Percentiles rank a stretch among this genome's conserved stretches.
These are phyloP conservation scores for Cerioporus squamosus DNA, from an alignment of 1,284 basidiomycete species.

Conservation along the genomic window DNA sequence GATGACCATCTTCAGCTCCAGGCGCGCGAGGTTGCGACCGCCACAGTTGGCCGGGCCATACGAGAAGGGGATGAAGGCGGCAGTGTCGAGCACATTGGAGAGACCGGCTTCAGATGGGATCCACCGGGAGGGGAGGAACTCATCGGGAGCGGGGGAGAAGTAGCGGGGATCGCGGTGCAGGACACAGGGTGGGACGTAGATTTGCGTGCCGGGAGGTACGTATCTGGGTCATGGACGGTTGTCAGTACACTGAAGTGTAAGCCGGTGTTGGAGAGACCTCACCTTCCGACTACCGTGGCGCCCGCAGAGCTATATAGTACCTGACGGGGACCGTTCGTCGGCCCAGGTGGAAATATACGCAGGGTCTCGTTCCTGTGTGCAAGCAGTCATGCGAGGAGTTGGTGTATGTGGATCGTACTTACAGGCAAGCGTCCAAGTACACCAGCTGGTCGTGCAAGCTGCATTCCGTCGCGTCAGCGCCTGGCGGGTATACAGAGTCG, in stretches of 20 bases:
- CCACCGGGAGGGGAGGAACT: conserved; percentile 36
- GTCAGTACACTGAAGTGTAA: no score
- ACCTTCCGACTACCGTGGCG: conserved; percentile 13
- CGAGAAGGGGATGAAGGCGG: conserved; percentile 36
- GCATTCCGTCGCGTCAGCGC: conserved; percentile 30
- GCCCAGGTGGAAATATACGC: conserved; percentile 56
- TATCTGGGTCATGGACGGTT: no score
- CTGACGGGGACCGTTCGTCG: conserved; percentile 55
- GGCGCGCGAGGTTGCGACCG: conserved; percentile 34
- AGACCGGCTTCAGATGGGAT: conserved; percentile 7
- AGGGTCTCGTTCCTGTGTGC: conserved; percentile 58
- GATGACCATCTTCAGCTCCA: conserved; percentile 24
- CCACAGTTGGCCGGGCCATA: conserved; percentile 35
- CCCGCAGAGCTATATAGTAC: conserved; percentile 27
- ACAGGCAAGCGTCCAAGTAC: conserved; percentile 38
- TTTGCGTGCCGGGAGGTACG: neutral
- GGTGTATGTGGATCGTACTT: conserved; percentile 2
- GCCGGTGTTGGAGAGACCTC: no score
- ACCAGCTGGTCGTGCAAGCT: conserved; percentile 28
- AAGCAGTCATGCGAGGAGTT: neutral
- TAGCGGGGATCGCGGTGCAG: conserved; percentile 34
- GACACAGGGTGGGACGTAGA: conserved; percentile 31
- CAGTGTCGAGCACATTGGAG: neutral
- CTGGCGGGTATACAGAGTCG: conserved; percentile 30
- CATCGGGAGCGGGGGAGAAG: conserved; percentile 31